A percentile compares a stretch with the other conserved stretches of the same genome.
Evolutionary conservation across 768 basidiomycete species (phyloP).

Genomic region (Heimioporus sp.): DNA sequence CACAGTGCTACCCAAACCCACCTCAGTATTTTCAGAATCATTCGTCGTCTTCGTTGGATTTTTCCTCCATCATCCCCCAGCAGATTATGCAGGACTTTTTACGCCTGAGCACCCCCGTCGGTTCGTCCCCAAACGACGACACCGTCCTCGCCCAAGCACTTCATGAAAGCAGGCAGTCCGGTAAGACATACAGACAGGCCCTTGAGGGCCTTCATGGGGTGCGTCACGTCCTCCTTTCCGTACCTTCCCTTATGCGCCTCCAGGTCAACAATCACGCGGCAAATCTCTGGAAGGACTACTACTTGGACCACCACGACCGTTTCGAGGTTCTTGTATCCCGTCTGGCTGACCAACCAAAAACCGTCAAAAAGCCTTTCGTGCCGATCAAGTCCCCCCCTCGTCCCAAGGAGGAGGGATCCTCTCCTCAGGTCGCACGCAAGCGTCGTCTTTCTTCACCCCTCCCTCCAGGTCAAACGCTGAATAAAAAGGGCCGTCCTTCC

Average conservation of each 20-base stretch:
- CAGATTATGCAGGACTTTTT: constrained; percentile 59
- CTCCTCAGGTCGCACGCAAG: constrained; percentile 37
- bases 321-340: constrained; percentile 43
- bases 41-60: constrained; percentile 24
- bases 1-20: constrained; percentile 15
- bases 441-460: constrained; percentile 21
- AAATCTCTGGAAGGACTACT: constrained; percentile 79
- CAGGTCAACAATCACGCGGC: constrained; percentile 48
- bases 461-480: constrained; percentile 26
- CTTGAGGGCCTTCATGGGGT: constrained; percentile 69
- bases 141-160: constrained; percentile 52
- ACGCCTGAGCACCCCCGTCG: constrained; percentile 52
- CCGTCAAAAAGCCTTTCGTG: constrained; percentile 30
- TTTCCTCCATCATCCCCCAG: constrained; percentile 40
- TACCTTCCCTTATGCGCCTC: constrained; percentile 1
- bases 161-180: constrained; percentile 35
- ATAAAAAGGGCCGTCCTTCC: constrained; percentile 19
- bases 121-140: constrained; percentile 52
- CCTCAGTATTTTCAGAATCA: constrained; percentile 24
- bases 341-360: constrained; percentile 24
- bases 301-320: constrained; percentile 63
- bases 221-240: constrained; percentile 23
- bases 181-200: constrained; percentile 58
- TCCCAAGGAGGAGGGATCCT: constrained; percentile 9
- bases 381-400: constrained; percentile 7